phyloP scores from a whole-genome alignment of 148 eudicot species.

The Spergularia marina region DNA sequence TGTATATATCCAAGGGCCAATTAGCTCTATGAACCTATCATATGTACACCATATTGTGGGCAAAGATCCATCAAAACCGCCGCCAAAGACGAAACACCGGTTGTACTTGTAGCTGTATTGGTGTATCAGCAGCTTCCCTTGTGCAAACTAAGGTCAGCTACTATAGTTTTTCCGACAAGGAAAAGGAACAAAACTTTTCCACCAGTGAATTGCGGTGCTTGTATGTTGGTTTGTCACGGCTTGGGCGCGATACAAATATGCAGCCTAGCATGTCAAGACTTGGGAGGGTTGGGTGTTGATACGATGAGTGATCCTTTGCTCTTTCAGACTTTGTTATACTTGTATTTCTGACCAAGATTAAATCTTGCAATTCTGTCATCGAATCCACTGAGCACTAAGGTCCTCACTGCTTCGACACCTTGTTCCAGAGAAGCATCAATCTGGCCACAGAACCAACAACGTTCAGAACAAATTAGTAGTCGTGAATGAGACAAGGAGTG shows the following conservation, averaged over 20 bases:
- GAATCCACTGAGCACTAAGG: slow-evolving; percentile 65
- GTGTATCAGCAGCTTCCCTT: background rate
- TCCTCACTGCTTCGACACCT: slow-evolving; percentile 80
- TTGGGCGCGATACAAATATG: background rate
- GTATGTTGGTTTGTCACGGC: background rate
- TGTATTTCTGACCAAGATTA: slow-evolving; percentile 90
- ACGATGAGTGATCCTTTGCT: background rate
- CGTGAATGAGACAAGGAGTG: background rate
- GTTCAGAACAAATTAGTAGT: background rate
- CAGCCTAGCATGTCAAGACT: background rate
- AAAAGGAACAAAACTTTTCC: background rate
- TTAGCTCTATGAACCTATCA: slow-evolving; percentile 12
- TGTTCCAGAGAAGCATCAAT: slow-evolving; percentile 87
- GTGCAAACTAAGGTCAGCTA: background rate
- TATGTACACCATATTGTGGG: background rate
- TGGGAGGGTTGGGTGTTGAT: background rate
- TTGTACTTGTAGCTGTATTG: background rate
- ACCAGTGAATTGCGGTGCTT: background rate
- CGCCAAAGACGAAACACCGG: background rate
- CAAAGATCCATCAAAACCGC: background rate
- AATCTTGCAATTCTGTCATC: slow-evolving; percentile 58
- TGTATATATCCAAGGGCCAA: background rate
- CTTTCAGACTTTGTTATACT: slow-evolving; percentile 69
- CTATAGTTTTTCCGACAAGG: background rate
- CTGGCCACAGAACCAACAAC: slow-evolving; percentile 36